Evolutionary conservation across 1,284 basidiomycete species (phyloP).

Genomic region (Neolentinus lepideus): DNA sequence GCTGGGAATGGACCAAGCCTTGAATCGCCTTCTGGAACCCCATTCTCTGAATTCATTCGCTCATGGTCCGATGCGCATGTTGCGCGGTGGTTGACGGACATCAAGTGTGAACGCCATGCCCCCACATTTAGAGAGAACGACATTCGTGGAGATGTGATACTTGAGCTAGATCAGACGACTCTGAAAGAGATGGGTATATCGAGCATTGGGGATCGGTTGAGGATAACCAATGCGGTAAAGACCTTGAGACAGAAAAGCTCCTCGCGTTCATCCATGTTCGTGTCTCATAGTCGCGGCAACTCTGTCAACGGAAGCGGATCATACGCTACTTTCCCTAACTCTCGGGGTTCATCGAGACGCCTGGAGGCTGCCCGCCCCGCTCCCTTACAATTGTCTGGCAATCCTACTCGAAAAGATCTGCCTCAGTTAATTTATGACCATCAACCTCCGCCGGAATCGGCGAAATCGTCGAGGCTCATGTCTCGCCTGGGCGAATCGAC

Average conservation of each 20-base stretch:
- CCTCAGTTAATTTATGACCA: constrained; percentile 61
- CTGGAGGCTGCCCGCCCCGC: constrained; percentile 55
- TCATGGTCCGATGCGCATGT: constrained; percentile 69
- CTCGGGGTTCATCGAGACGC: constrained; percentile 22
- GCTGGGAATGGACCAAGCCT: constrained; percentile 25
- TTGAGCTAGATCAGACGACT: constrained; percentile 82
- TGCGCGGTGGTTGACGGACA: constrained; percentile 63
- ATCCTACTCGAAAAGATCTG: constrained; percentile 42
- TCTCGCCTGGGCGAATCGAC: constrained; percentile 14
- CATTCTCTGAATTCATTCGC: constrained; percentile 56
- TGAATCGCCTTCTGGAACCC: constrained; percentile 51
- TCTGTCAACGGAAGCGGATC: constrained; percentile 6
- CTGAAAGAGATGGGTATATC: constrained; percentile 85
- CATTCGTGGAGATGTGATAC: constrained; percentile 81
- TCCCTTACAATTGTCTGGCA: constrained; percentile 51
- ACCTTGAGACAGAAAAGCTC: constrained; percentile 56
- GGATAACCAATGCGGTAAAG: constrained; percentile 82
- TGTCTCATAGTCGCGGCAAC: constrained; percentile 10
- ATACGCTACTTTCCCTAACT: neutral
- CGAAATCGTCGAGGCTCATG: constrained; percentile 24
- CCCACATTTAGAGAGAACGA: constrained; percentile 75
- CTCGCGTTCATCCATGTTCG: neutral
- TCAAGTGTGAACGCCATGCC: constrained; percentile 67
- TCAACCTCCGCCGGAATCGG: constrained; percentile 39
- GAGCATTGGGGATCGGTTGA: constrained; percentile 85